Base-by-base conservation (phyloP, 768 basidiomycete genomes). In the Lactarius indigo region DNA sequence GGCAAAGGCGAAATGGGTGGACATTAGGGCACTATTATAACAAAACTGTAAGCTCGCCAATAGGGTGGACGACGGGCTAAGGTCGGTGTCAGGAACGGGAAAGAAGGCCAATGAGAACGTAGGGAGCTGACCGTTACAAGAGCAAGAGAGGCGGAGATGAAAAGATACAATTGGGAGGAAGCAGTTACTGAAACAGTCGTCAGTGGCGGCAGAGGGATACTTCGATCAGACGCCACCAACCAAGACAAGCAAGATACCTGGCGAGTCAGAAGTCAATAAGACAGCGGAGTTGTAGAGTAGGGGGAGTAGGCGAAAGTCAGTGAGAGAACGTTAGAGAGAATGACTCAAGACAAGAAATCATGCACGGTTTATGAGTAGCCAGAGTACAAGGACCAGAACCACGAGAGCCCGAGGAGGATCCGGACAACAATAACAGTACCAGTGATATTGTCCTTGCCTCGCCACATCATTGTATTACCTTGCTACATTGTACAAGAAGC, bases 131-230 rank as follows among this genome's bases (percentile, higher is more conserved):
- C 47, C 47, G 47, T 50, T 17, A 50, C 23, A 65, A 41, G 15
- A 42, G 31, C 52, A 65, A 28, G 52, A 50, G 57, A 58, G 6
- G 56, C 61, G 31, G 58, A 28, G 59, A 56, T 23, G 41, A 30
- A 61, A 56, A 62, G n/a, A 57, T 37, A 66, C 61, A 66, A 66
- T 62, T 66, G 52, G 13, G 50, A 62, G 33, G 39, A 41, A 37
- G 18, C 30, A 18, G 31, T 10, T 33, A 31, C 26, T 26, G 20
- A n/a, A 7, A 47, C 20, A 28, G 26, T 18, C 10, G 30, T 30
- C 59, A 61, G 35, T 35, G 35, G 41, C 23, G 39, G 41, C 13
- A 15, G 26, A 30, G 31, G 18, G 9, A 23, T 50, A 18, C 23
- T 59, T 33, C 20, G 52, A n/a, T 23, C 17, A 33, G 31, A 63